phyloP scores from a whole-genome alignment of 495 filamentous ascomycete species.

The Elasticomyces elasticus region DNA sequence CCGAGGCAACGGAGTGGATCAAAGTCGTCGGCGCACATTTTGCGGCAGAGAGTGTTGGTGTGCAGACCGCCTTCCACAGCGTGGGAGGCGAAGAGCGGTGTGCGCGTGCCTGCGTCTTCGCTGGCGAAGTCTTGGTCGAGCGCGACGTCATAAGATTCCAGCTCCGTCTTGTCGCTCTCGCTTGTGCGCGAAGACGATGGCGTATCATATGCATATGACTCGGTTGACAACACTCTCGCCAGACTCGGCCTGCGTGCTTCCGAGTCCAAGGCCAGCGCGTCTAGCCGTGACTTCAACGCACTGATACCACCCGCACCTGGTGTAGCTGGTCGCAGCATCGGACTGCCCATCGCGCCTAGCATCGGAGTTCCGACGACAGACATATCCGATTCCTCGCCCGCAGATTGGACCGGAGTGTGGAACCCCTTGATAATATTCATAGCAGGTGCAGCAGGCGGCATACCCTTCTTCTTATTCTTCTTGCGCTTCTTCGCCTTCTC shows the following conservation, averaged over 20 bases:
- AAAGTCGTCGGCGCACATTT: constrained; percentile 89
- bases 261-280: constrained; percentile 46
- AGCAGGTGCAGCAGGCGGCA: constrained; percentile 47
- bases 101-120: constrained; percentile 46
- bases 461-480: constrained; percentile 41
- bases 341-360: constrained; percentile 9
- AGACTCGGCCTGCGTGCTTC: constrained; percentile 28
- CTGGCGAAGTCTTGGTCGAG: constrained; percentile 83
- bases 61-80: constrained; percentile 36
- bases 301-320: constrained; percentile 58
- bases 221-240: constrained; percentile 28
- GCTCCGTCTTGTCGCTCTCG: constrained; percentile 41
- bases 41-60: constrained; percentile 39
- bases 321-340: constrained; percentile 44
- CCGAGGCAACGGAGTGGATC: constrained; percentile 88
- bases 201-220: constrained; percentile 26
- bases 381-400: constrained; percentile 75
- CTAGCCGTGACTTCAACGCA: constrained; percentile 65
- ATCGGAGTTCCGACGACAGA: constrained; percentile 45
- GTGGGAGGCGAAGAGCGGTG: constrained; percentile 24
- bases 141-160: constrained; percentile 79
- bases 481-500: constrained; percentile 35
- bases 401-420: constrained; percentile 69
- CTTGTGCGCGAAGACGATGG: constrained; percentile 46
- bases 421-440: constrained; percentile 69